Evolutionary conservation across 306 rosid species (phyloP).

Genomic region (Crataegus laevigata): DNA sequence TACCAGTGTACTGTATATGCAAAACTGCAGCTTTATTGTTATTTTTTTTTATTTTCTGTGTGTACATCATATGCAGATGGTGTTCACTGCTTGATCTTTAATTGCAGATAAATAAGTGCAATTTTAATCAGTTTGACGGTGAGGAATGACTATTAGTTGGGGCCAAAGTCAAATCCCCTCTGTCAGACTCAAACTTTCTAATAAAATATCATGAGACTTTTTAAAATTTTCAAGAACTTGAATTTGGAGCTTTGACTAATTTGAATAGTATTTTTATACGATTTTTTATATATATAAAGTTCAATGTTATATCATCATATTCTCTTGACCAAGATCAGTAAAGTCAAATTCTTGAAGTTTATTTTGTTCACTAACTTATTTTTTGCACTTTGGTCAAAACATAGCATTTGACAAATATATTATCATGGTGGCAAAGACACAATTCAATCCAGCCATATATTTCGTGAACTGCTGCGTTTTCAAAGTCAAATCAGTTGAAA

Average conservation of each 20-base stretch:
- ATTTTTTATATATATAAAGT: neutral
- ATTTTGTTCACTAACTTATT: neutral
- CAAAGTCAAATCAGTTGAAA: too few relatives aligned
- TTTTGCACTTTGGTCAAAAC: neutral
- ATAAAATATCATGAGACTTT: neutral
- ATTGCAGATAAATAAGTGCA: neutral
- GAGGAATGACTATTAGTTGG: neutral
- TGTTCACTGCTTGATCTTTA: too few relatives aligned
- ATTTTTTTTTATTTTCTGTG: too few relatives aligned
- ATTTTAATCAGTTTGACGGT: neutral
- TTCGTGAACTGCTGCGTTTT: too few relatives aligned
- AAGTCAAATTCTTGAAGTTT: neutral
- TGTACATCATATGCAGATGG: too few relatives aligned
- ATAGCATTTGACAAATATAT: neutral
- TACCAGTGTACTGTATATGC: neutral
- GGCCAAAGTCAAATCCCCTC: neutral
- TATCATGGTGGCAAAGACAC: too few relatives aligned
- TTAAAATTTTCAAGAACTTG: neutral
- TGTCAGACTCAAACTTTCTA: neutral
- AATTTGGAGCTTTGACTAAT: neutral
- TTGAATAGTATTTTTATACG: neutral
- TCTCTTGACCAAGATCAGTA: neutral
- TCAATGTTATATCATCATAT: neutral
- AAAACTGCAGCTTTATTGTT: neutral
- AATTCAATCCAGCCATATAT: too few relatives aligned